Conservation (phyloP, 257 asterid genomes). For the Hygrophila difformis region DNA sequence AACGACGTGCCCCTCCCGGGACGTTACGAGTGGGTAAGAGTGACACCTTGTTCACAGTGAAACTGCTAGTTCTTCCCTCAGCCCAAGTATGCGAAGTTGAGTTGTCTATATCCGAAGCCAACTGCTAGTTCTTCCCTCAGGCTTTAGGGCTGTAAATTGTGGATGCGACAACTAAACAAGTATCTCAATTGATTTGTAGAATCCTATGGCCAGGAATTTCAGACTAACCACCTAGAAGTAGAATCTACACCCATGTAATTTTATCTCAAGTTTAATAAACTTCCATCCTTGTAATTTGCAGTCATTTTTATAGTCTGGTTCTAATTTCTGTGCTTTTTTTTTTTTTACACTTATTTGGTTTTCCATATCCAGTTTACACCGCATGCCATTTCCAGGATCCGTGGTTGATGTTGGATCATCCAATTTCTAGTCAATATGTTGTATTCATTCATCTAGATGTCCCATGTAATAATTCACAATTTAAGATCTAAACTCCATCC, state of each 20-base stretch:
- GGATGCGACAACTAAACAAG: slow-evolving; percentile 10
- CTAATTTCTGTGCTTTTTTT: too few relatives aligned
- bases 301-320: too few relatives aligned
- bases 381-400: too few relatives aligned
- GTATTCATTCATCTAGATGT: too few relatives aligned
- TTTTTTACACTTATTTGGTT: too few relatives aligned
- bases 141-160: too few relatives aligned
- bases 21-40: slow-evolving; percentile 40
- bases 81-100: slow-evolving; percentile 16
- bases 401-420: too few relatives aligned
- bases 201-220: slow-evolving; percentile 14
- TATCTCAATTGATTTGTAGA: slow-evolving; percentile 19
- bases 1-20: slow-evolving; percentile 40
- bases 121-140: too few relatives aligned
- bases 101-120: slow-evolving; percentile 13
- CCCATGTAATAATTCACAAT: too few relatives aligned
- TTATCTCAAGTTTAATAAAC: slow-evolving; percentile 21
- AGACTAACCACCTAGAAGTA: slow-evolving; percentile 29
- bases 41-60: slow-evolving; percentile 24
- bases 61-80: background rate
- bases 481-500: too few relatives aligned
- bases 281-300: slow-evolving; percentile 29
- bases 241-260: slow-evolving; percentile 21
- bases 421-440: too few relatives aligned
- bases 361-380: too few relatives aligned